A percentile compares a stretch with the other conserved stretches of the same genome.
Evolutionary conservation across 352 stramenopile species (phyloP).

Genomic region (Phytophthora constricta): DNA sequence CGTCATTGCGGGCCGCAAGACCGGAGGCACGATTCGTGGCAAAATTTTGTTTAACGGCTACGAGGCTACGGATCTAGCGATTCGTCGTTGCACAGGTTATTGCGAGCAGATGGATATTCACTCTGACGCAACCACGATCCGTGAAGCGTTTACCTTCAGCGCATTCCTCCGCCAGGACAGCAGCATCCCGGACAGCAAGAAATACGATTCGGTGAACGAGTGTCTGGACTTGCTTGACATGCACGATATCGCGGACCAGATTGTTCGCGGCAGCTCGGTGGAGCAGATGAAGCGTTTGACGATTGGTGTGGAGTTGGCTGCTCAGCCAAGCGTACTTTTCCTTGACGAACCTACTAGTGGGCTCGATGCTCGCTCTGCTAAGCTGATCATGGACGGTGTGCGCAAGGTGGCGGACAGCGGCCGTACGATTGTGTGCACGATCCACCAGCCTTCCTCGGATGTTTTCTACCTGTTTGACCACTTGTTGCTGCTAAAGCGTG

Average conservation of each 20-base stretch:
- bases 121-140: constrained; percentile 80
- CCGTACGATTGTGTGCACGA: constrained; percentile 85
- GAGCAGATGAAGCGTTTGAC: constrained; percentile 56
- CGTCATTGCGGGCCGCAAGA: neutral
- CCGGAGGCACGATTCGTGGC: neutral
- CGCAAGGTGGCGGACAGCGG: constrained; percentile 76
- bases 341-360: constrained; percentile 76
- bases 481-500: constrained; percentile 64
- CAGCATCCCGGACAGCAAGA: constrained; percentile 30
- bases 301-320: constrained; percentile 66
- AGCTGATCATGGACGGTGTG: constrained; percentile 79
- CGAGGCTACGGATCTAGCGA: constrained; percentile 42
- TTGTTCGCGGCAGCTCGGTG: constrained; percentile 39
- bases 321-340: constrained; percentile 78
- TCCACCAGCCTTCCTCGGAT: constrained; percentile 89
- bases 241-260: constrained; percentile 82
- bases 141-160: constrained; percentile 89
- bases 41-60: constrained; percentile 35
- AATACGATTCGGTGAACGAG: constrained; percentile 45
- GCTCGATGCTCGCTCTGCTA: constrained; percentile 76
- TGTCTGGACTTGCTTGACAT: constrained; percentile 52
- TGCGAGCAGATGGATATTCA: constrained; percentile 89
- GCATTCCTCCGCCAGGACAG: constrained; percentile 71
- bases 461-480: constrained; percentile 88
- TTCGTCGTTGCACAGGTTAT: constrained; percentile 50